phyloP scores from a whole-genome alignment of 2,329 filamentous ascomycete genomes.

The Phyllosticta citriasiana region DNA sequence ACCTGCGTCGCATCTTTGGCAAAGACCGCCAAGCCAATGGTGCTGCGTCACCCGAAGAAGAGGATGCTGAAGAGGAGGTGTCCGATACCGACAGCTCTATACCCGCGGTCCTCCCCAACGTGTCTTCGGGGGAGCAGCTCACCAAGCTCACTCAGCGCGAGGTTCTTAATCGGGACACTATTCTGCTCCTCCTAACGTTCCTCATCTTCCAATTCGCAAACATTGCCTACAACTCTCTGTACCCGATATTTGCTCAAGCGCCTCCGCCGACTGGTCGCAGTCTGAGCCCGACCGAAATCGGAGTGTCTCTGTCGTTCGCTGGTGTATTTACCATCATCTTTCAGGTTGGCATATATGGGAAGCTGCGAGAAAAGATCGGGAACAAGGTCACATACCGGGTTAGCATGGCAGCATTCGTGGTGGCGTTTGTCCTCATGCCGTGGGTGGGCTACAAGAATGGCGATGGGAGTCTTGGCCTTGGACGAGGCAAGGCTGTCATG shows the following conservation, averaged over 20 bases:
- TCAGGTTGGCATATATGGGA: conserved; percentile 76
- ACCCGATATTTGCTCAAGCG: conserved; percentile 81
- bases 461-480: conserved; percentile 37
- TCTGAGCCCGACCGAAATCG: conserved; percentile 70
- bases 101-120: conserved; percentile 34
- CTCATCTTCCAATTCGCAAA: conserved; percentile 90
- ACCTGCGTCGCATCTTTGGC: conserved; percentile 36
- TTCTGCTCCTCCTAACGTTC: conserved; percentile 75
- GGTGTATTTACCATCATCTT: conserved; percentile 81
- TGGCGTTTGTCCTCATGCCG: conserved; percentile 80
- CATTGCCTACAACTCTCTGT: conserved; percentile 89
- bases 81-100: conserved; percentile 17
- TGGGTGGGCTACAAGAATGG: conserved; percentile 72
- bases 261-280: conserved; percentile 65
- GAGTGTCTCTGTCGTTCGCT: conserved; percentile 73
- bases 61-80: conserved; percentile 34
- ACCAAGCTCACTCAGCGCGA: conserved; percentile 45
- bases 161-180: conserved; percentile 68
- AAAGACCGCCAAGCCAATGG: conserved; percentile 23
- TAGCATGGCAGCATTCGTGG: conserved; percentile 66
- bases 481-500: conserved; percentile 58
- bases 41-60: conserved; percentile 32
- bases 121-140: conserved; percentile 28
- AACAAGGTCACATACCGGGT: conserved; percentile 77
- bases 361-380: conserved; percentile 65